Evolutionary conservation across 805 yeast genomes (phyloP), one percentile per base, ranked within the genome.

Genomic region (Jamesozyma gamospora): DNA sequence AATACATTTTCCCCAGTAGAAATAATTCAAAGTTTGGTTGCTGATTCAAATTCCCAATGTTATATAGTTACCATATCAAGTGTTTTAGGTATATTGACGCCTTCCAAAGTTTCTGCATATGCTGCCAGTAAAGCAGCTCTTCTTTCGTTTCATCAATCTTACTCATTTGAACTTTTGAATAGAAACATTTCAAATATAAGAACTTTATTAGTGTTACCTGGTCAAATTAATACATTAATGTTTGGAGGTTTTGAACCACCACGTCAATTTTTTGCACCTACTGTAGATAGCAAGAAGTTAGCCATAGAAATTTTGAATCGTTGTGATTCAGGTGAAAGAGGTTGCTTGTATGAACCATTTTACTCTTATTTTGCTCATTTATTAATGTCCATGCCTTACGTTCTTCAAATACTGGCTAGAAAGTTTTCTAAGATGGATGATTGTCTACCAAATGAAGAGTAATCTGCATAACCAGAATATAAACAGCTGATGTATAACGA

Each of bases 71-170:
- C 85, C 6, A 65, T 88, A 21, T 82, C 92, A 0, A 83, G 94
- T 1, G 81, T 82, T 0, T 63, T 87, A 32, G 95, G 95, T 0
- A 74, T 81, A 39, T 69, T 82, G 63, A 73, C 86, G 2, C 95
- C 96, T 0, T 85, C 92, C 3, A 69, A 82, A 35, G 70, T 66
- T 11, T 79, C 79, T 34, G 82, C 79, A 0, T 88, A 88, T 53
- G 94, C 94, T 0, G 90, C 95, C 0, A 75, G 92, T 5, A 88
- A 88, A 55, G 81, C 95, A 0, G 92, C 94, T 0, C 57, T 84
- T 13, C 72, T 86, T 34, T 87, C 94, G 1, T 59, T 87, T 11
- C 95, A 86, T 52, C 95, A 87, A 56, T 78, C 92, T 0, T 64
- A 84, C 28, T 76, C 85, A 0, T 79, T 76, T 49, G 96, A 88